Evolutionary conservation across 179 eudicot genomes (phyloP), one percentile per base, ranked within the genome.

Genomic region (Corrigiola litoralis): DNA sequence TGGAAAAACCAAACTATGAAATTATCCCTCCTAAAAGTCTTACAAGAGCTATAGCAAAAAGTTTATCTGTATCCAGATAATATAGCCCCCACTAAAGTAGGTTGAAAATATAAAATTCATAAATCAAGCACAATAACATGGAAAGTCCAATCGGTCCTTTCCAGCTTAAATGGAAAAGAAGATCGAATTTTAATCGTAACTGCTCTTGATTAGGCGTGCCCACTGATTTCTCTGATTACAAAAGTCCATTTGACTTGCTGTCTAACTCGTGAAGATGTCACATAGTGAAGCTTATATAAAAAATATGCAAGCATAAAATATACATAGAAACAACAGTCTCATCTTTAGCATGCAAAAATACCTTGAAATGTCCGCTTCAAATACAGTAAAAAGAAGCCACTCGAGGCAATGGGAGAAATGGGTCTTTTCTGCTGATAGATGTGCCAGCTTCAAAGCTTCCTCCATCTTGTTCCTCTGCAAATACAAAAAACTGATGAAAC

Each of bases 311-410:
- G 50, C 29, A 51, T 29, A 32, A 25, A 24, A 33, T 14, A 24
- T 41, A 4, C 44, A 25, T 9, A 5, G 58, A 3, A 53, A 9
- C 40, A 49, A 23, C 53, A 36, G 20, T 28, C 24, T 24, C 4
- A 23, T 54, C 72, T 33, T 40, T 10, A 32, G n/a, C 55, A 48
- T 31, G 25, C 34, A 6, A 37, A 60, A 46, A 61, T 74, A 94
- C 99, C 97, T 80, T 60, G 97, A 90, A 75, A 94, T 90, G 40
- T 90, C 99, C 65, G 96, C 95, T 64, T 94, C 99, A 73, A 94
- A 94, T 58, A 94, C 99, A 13, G 99, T 94, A 76, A 94, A 94
- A 64, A 94, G 97, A 69, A 94, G 99, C 99, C 99, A 94, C 81
- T 94, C 99, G 58, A 94, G 80, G 73, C 96, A 90, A 67, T 88